phyloP scores from a whole-genome alignment of 202 grass and related monocot genomes.

The Schoenoplectus tabernaemontani region DNA sequence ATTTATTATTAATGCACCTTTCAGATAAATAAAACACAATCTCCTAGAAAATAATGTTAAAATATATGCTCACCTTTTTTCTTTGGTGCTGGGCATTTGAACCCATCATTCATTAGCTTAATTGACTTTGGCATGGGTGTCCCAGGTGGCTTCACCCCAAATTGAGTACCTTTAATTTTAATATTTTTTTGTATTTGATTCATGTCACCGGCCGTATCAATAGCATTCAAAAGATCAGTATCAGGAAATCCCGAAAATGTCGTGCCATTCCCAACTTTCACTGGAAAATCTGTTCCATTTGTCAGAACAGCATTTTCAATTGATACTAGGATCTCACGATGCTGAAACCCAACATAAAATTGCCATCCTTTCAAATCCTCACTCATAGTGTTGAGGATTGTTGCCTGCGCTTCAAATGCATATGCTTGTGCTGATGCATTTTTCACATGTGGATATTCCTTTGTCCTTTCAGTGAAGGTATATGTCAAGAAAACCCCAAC shows the following conservation, averaged over 20 bases:
- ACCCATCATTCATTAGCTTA: conserved; percentile 61
- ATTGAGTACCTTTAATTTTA: conserved; percentile 73
- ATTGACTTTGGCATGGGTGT: conserved; percentile 80
- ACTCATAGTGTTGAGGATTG: conserved; percentile 74
- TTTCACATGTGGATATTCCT: conserved; percentile 86
- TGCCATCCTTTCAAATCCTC: conserved; percentile 74
- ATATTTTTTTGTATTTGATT: conserved; percentile 54
- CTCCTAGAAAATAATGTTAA: background rate
- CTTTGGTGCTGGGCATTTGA: conserved; percentile 49
- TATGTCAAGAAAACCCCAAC: conserved; percentile 81
- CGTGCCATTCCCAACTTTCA: conserved; percentile 50
- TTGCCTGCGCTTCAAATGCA: conserved; percentile 51
- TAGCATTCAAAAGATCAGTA: conserved; percentile 66
- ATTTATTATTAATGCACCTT: background rate
- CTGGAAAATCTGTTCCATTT: conserved; percentile 53
- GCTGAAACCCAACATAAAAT: conserved; percentile 83
- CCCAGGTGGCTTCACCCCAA: conserved; percentile 68
- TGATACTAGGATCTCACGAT: conserved; percentile 66
- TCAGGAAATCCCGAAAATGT: conserved; percentile 63
- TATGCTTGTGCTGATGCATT: conserved; percentile 88
- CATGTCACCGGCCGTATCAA: conserved; percentile 79
- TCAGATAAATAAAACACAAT: too few species aligned
- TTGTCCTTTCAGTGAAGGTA: conserved; percentile 54
- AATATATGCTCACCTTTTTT: conserved; percentile 30
- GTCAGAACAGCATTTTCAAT: conserved; percentile 50